Evolutionary conservation across 1,139 yeast genomes (phyloP), one percentile per base, ranked within the genome.

Genomic region (Debaryomyces coudertii): DNA sequence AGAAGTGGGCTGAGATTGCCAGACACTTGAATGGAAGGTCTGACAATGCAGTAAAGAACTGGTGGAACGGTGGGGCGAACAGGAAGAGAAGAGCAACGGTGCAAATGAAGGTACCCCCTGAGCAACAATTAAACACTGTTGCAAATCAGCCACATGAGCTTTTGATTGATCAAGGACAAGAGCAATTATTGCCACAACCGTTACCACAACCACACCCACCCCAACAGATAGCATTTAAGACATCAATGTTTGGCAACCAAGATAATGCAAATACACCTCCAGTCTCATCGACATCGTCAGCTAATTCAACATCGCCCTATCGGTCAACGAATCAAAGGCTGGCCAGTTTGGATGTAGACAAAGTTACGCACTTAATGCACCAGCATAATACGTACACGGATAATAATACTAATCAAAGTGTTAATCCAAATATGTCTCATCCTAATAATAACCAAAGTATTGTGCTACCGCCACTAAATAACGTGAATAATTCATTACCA

Each of bases 31-130:
- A 87, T 53, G 96, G 96, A 1, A 73, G 97, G 45, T 80, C 89
- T 14, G 97, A 90, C 65, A 90, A 90, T 64, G 93, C 96, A 24
- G 89, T 90, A 56, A 90, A 90, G 62, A 90, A 90, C 67, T 90
- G 97, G 97, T 90, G 96, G 97, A 90, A 90, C 60, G 95, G 96
- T 6, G 95, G 95, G 9, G 92, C 95, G 14, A 88, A 87, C 58
- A 76, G 95, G 49, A 70, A 95, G 53, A 76, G 90, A 55, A 63
- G 88, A 51, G 83, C 84, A 3, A 63, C 69, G 47, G 48, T 36
- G 14, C 45, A 45, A 12, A 23, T 30, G 22, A 23, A 28, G 24
- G 11, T 14, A 11, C 7, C 33, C 4, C 33, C 18, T n/a, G 30
- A 24, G 14, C 16, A 16, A 9, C 22, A 12, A 14, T 14, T 29